Percentiles rank a stretch among this genome's conserved stretches.
Conservation (phyloP, 768 basidiomycete genomes). For the Coprinopsis cinerea region DNA sequence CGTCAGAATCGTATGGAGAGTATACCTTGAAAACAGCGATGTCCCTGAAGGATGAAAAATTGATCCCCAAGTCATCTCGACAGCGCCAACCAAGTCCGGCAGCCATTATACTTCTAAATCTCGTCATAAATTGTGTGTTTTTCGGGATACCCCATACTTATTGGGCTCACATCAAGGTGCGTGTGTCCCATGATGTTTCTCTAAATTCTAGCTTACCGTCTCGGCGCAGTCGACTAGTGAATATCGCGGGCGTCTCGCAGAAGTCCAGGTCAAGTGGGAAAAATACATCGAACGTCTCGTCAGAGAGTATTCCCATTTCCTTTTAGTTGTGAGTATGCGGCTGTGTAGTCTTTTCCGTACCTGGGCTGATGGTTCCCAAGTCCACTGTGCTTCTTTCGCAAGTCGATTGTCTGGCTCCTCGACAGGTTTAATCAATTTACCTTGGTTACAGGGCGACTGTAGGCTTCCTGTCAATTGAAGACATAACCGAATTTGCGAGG, state of each 20-base stretch:
- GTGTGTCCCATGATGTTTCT: not conserved
- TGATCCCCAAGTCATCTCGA: conserved; percentile 1
- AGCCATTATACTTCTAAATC: conserved; percentile 25
- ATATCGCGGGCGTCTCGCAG: conserved; percentile 43
- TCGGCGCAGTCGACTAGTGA: conserved; percentile 31
- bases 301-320: conserved; percentile 50
- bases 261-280: conserved; percentile 45
- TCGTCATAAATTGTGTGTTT: conserved; percentile 38
- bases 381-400: conserved; percentile 51
- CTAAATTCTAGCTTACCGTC: not conserved
- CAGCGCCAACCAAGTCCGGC: conserved; percentile 17
- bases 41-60: conserved; percentile 15
- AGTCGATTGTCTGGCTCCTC: conserved; percentile 15
- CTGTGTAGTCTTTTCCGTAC: not conserved
- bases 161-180: conserved; percentile 39
- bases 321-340: conserved; percentile 36
- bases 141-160: conserved; percentile 52
- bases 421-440: not conserved
- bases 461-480: conserved; percentile 39
- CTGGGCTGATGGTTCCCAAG: conserved; percentile 20
- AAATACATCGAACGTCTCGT: conserved; percentile 44
- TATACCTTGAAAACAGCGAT: conserved; percentile 28
- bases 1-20: conserved; percentile 39
- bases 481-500: conserved; percentile 29
- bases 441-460: conserved; percentile 38